Conservation (phyloP, 2,329 filamentous ascomycete genomes). For the Lizonia empirigonia region DNA sequence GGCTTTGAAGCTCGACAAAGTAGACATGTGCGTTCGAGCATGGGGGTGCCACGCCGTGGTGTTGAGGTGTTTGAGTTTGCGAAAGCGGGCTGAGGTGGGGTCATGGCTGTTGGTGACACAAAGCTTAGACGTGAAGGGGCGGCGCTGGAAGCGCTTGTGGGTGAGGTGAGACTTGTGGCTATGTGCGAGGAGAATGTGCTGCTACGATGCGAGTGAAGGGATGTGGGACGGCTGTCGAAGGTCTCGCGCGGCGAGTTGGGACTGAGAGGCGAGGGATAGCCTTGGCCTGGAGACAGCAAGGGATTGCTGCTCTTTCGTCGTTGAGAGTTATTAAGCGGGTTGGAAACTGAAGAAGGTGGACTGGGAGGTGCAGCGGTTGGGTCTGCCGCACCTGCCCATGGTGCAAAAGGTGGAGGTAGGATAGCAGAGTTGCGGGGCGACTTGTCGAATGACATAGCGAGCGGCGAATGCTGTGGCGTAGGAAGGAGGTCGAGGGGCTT, state of each 20-base stretch:
- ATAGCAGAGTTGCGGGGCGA: slow-evolving; percentile 15
- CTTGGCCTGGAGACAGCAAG: slow-evolving; percentile 2
- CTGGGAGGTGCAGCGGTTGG: slow-evolving; percentile 20
- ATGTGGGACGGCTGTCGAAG: slow-evolving; percentile 21
- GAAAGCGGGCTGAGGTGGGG: slow-evolving; percentile 6
- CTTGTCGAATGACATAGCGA: slow-evolving; percentile 19
- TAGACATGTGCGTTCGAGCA: slow-evolving; percentile 31
- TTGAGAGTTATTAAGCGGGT: slow-evolving; percentile 14
- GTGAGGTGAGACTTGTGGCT: slow-evolving; percentile 13
- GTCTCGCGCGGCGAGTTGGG: slow-evolving; percentile 8
- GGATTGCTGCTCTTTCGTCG: slow-evolving; percentile 16
- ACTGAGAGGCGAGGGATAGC: slow-evolving; percentile 3
- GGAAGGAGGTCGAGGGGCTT: slow-evolving; percentile 22
- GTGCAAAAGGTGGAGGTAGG: slow-evolving; percentile 31
- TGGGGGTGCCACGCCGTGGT: slow-evolving; percentile 26
- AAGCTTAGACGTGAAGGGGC: slow-evolving; percentile 12
- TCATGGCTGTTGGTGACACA: slow-evolving; percentile 9
- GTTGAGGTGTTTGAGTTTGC: slow-evolving; percentile 6
- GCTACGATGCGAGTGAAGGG: slow-evolving; percentile 22
- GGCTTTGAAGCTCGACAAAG: slow-evolving; percentile 35
- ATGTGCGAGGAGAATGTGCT: slow-evolving; percentile 21
- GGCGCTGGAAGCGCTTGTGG: slow-evolving; percentile 18
- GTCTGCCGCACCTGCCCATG: slow-evolving; percentile 23
- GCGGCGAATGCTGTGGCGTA: slow-evolving; percentile 31
- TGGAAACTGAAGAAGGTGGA: slow-evolving; percentile 20